Evolutionary conservation across 768 basidiomycete genomes (phyloP), one percentile per base, ranked within the genome.

Genomic region (Amanita rimosa): DNA sequence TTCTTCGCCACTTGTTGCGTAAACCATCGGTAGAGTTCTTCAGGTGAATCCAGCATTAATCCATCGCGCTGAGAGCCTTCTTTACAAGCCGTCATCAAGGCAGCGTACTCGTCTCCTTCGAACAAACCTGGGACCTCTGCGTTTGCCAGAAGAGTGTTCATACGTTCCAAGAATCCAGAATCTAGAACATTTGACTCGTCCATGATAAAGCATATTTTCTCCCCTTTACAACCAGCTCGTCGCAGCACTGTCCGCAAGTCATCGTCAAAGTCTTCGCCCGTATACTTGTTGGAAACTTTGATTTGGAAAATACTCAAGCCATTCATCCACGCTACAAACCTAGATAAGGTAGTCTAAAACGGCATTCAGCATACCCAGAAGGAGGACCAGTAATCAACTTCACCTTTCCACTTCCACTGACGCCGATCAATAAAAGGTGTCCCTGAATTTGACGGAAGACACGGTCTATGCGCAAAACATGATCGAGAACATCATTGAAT

Each of bases 81-180:
- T 63, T 96, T 97, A 70, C 96, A 98, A 1, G 96, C 93, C 4
- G 96, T 98, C 94, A 98, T 98, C 50, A 99, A 71, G 44, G 94
- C 90, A 16, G 95, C 83, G 62, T 97, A 85, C 62, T 99, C 96
- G 58, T 99, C 96, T n/a, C 96, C 96, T 66, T 99, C 96, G 62
- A 99, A 99, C n/a, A 99, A 75, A 64, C 96, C 96, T 0, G 96
- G 96, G n/a, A 99, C 94, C 64, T 99, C 96, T n/a, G 96, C 96
- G 58, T 99, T 99, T 35, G 96, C 96, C 13, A 99, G 77, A 11
- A 99, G 78, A 0, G 96, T 99, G 64, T 99, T 99, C 95, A 99
- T 98, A n/a, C 96, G 82, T 63, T 99, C 96, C 54, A 99, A 69
- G 76, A 99, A 99, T 40, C 96, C 96, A 10, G 96, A 95, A 62